A percentile compares a stretch with the other conserved stretches of the same genome.
Conservation (phyloP, 2,329 filamentous ascomycete species). For the Microsporum canis region DNA sequence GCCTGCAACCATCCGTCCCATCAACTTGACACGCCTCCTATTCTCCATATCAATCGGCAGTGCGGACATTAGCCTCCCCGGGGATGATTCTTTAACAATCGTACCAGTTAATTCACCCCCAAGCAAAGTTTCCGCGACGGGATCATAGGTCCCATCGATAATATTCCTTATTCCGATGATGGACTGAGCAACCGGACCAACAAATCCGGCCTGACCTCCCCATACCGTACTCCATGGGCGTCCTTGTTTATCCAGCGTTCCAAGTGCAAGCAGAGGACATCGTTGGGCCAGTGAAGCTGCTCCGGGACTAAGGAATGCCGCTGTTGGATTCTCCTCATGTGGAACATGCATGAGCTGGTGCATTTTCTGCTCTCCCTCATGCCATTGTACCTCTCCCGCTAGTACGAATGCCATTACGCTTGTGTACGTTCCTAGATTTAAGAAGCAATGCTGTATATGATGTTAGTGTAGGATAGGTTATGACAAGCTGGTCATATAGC, state of each 20-base stretch:
- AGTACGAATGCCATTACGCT: constrained; percentile 18
- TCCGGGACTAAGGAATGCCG: constrained; percentile 49
- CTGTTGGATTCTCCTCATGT: constrained; percentile 53
- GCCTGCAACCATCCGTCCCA: constrained; percentile 57
- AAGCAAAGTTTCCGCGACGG: constrained; percentile 55
- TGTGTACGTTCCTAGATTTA: background rate
- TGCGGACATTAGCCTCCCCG: constrained; percentile 46
- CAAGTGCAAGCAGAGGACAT: constrained; percentile 60
- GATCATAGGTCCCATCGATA: constrained; percentile 54
- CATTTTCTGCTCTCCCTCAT: constrained; percentile 56
- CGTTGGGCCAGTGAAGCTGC: constrained; percentile 50
- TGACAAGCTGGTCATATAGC: background rate
- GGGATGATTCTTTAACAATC: constrained; percentile 29
- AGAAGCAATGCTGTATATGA: background rate
- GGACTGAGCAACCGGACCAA: constrained; percentile 47
- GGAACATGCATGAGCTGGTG: constrained; percentile 52
- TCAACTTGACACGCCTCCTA: constrained; percentile 62
- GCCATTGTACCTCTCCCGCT: constrained; percentile 36
- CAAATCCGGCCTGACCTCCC: constrained; percentile 63
- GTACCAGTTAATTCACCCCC: constrained; percentile 37
- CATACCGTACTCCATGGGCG: constrained; percentile 67
- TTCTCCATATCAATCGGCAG: constrained; percentile 54
- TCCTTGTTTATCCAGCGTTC: constrained; percentile 53
- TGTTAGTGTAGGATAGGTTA: background rate
- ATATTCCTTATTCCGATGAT: constrained; percentile 53